These are phyloP conservation scores for Fusarium sterilihyphosum DNA, from an alignment of 2,329 filamentous ascomycete species.

Conservation along the genomic window DNA sequence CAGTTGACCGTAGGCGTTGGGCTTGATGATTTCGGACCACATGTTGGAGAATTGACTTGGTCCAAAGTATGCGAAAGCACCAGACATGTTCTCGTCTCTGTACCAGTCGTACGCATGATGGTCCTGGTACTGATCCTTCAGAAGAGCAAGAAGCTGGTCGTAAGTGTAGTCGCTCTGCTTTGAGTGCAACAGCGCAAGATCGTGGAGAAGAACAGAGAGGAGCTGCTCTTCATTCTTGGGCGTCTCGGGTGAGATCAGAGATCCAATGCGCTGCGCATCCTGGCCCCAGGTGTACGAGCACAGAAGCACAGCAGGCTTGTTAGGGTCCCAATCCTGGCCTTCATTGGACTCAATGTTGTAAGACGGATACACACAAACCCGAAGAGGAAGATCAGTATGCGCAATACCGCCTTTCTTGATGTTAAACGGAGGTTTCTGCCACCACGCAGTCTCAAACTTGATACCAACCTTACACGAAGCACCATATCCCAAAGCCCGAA, in stretches of 20 bases:
- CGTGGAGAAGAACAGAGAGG: constrained; percentile 11
- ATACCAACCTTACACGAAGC: constrained; percentile 45
- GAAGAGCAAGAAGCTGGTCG: not conserved
- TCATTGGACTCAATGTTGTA: constrained; percentile 34
- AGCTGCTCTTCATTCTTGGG: constrained; percentile 25
- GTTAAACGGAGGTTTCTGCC: constrained; percentile 11
- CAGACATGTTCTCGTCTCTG: constrained; percentile 35
- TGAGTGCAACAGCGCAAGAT: constrained; percentile 25
- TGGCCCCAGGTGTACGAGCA: constrained; percentile 37
- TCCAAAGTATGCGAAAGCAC: constrained; percentile 37
- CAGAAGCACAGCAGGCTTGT: constrained; percentile 26
- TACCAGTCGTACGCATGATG: constrained; percentile 38
- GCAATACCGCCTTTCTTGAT: constrained; percentile 18
- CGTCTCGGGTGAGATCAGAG: constrained; percentile 14
- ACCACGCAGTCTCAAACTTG: constrained; percentile 49
- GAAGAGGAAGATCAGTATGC: constrained; percentile 45
- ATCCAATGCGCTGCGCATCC: constrained; percentile 30
- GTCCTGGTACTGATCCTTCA: constrained; percentile 12
- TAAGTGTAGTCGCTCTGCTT: constrained; percentile 3
- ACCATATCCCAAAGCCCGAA: constrained; percentile 46
- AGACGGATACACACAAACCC: constrained; percentile 47
- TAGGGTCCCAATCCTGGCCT: not conserved
- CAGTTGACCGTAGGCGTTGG: constrained; percentile 33
- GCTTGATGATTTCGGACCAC: constrained; percentile 39
- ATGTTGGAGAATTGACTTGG: constrained; percentile 36